A percentile compares a stretch with the other conserved stretches of the same genome.
Conservation (phyloP, 208 protist species). For the Spongospora subterranea region DNA sequence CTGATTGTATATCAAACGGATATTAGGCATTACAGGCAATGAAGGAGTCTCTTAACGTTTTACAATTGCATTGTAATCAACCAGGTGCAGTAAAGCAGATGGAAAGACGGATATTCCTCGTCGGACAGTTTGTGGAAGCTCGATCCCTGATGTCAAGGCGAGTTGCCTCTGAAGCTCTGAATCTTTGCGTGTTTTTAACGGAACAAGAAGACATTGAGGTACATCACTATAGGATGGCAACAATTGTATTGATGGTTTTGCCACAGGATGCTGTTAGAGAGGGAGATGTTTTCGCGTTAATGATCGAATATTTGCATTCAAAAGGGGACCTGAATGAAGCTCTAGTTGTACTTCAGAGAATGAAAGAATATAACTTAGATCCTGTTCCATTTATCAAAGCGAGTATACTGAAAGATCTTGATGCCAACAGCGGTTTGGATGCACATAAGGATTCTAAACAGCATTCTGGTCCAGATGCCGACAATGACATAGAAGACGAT, state of each 20-base stretch:
- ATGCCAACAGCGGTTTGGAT: neutral
- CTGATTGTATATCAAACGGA: neutral
- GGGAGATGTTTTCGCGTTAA: slow-evolving; percentile 91
- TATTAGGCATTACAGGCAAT: neutral
- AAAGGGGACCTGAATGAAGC: slow-evolving; percentile 72
- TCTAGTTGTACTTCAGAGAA: neutral
- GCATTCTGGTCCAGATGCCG: no score
- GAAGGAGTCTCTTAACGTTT: slow-evolving; percentile 6
- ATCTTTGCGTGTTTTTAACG: neutral
- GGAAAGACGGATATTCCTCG: neutral
- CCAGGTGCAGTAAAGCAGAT: neutral
- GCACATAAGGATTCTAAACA: no score
- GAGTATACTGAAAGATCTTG: neutral
- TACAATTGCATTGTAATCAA: neutral
- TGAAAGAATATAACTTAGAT: neutral
- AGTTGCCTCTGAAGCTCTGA: slow-evolving; percentile 13
- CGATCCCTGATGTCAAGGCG: neutral
- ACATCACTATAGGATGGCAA: neutral
- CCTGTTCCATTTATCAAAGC: neutral
- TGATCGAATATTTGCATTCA: slow-evolving; percentile 88
- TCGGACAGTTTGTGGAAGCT: neutral
- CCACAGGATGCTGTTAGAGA: slow-evolving; percentile 81
- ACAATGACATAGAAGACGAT: no score
- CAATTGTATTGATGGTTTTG: neutral
- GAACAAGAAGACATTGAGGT: slow-evolving; percentile 53